Percentiles rank a stretch among this genome's conserved stretches.
Conservation (phyloP, 179 eudicot species). For the Camellia oleifera region DNA sequence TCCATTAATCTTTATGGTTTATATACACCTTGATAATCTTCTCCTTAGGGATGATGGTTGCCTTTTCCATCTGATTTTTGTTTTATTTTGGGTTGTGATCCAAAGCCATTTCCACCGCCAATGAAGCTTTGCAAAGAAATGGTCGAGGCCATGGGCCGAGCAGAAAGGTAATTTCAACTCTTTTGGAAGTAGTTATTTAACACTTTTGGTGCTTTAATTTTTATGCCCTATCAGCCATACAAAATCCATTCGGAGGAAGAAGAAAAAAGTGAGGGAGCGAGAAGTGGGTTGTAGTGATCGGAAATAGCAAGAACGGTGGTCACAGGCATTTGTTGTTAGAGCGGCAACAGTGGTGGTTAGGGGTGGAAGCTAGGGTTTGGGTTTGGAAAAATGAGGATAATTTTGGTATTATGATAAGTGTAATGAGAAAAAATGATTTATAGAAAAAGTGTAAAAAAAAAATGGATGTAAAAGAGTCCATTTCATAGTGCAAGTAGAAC, state of each 20-base stretch:
- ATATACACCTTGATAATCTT: constrained; percentile 95
- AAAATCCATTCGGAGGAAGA: not conserved
- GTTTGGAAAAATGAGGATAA: no score
- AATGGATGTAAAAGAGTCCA: no score
- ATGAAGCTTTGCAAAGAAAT: constrained; percentile 99
- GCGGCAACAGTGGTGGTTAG: no score
- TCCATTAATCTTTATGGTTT: constrained; percentile 20
- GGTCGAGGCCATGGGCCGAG: constrained; percentile 99
- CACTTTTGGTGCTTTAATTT: constrained; percentile 4
- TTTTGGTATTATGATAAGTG: no score
- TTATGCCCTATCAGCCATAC: not conserved
- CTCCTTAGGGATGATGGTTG: constrained; percentile 91
- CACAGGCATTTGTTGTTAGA: no score
- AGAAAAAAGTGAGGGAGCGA: no score
- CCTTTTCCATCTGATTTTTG: constrained; percentile 96
- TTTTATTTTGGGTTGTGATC: constrained; percentile 92
- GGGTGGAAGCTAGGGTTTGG: no score
- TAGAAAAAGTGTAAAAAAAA: no score
- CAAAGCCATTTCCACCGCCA: constrained; percentile 99
- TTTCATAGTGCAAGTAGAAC: no score
- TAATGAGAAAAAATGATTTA: no score
- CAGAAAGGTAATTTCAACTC: constrained; percentile 66
- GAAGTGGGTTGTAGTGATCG: no score
- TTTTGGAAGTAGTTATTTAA: not conserved
- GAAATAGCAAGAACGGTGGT: no score